Evolutionary conservation across 106 monocot genomes (phyloP), one percentile per base, ranked within the genome.

Genomic region (Acorus calamus): DNA sequence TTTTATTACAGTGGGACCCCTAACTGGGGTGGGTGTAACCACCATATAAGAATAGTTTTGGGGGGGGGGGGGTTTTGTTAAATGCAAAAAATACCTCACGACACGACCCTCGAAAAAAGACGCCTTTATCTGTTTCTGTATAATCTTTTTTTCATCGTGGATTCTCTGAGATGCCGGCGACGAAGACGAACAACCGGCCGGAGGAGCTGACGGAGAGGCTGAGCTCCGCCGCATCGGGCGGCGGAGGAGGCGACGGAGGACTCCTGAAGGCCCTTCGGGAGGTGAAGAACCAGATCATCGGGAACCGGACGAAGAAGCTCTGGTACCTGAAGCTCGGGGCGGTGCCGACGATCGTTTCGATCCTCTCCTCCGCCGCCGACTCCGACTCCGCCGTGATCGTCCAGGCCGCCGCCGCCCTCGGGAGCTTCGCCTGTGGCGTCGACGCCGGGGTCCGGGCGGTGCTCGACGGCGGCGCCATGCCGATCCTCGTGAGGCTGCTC

Each of bases 331-430:
- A 28, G 28, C 28, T 28, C 28, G 28, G 28, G 28, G 28, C 28
- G 28, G 28, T 28, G 28, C 28, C 28, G 28, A 1, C 96, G 47
- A 96, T 96, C 62, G 87, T 91, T 83, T 96, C 91, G 73, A 91
- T 96, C 78, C 91, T 96, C 14, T 91, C 80, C 56, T 91, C 91
- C 62, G 91, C 67, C 54, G 91, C 58, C 5, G 68, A 57, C 69
- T 70, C 75, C 53, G 85, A 70, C 42, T 82, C 75, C 47, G 68
- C 49, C 44, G 65, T 77, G 28, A 28, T 28, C 28, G 28, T 28
- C 28, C 28, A 28, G 28, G 44, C 52, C 70, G 28, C 28, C 28
- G 28, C 28, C 0, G 28, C 28, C 28, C 28, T 28, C 28, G 28
- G 28, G 28, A 28, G 28, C 28, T 28, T 28, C 28, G 12, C 56